Conservation (phyloP, 163 green algal genomes). For the Smithsoniella earleae region DNA sequence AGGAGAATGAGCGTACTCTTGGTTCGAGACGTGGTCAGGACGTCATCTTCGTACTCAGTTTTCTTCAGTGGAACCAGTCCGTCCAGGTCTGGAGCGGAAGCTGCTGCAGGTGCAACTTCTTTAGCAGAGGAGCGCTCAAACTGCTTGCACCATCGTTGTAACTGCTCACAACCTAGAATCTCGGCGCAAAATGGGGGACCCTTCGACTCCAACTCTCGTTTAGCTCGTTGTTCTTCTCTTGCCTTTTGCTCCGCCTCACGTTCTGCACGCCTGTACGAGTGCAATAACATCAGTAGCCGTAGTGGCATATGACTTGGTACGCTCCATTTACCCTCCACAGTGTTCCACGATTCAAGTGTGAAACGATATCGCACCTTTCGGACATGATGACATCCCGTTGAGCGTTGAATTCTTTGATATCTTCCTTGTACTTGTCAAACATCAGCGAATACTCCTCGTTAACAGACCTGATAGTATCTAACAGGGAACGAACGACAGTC, state of each 20-base stretch:
- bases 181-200: constrained; percentile 15
- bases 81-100: neutral
- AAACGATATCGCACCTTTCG: neutral
- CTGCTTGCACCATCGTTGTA: constrained; percentile 23
- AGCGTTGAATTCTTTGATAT: constrained; percentile 1
- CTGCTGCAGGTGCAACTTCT: neutral
- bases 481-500: constrained; percentile 1
- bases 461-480: neutral
- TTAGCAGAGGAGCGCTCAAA: neutral
- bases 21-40: constrained; percentile 10
- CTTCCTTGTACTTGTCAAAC: constrained; percentile 1
- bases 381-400: constrained; percentile 8
- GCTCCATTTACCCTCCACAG: neutral
- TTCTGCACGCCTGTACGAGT: constrained; percentile 26
- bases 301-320: too few relatives aligned
- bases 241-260: constrained; percentile 24
- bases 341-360: neutral
- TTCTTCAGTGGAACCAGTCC: constrained; percentile 25
- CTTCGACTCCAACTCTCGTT: constrained; percentile 13
- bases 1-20: neutral
- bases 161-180: constrained; percentile 14
- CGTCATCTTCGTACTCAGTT: neutral
- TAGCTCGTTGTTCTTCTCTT: neutral
- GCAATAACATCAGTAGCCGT: neutral
- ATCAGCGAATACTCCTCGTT: neutral